These are phyloP conservation scores for Umbellularia californica DNA, from an alignment of 164 flowering plant genomes.

Conservation along the genomic window DNA sequence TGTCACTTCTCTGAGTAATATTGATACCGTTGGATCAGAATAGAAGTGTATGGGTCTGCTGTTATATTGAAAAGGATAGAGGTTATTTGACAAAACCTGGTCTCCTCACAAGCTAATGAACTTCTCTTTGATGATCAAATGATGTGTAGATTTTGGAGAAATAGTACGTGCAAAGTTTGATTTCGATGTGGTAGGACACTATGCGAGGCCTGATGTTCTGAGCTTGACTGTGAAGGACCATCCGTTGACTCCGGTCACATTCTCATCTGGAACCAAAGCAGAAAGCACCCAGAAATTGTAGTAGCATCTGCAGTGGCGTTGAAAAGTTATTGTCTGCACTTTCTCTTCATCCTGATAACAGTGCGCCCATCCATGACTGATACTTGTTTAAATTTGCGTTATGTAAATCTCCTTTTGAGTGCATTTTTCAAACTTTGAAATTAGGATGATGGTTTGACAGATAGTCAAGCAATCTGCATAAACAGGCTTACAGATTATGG, in stretches of 20 bases:
- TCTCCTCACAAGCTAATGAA: background rate
- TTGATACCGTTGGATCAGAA: background rate
- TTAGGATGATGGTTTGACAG: background rate
- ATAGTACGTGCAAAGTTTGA: conserved; percentile 68
- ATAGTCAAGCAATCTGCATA: background rate
- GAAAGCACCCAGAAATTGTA: conserved; percentile 25
- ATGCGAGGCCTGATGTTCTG: conserved; percentile 73
- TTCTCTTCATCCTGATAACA: background rate
- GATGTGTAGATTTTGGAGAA: conserved; percentile 67
- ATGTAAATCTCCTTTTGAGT: background rate
- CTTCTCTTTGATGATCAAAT: conserved; percentile 5
- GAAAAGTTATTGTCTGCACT: background rate
- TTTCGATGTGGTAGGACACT: conserved; percentile 89
- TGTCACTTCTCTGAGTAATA: no score
- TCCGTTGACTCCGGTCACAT: conserved; percentile 54
- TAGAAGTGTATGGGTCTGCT: background rate
- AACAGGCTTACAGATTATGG: background rate
- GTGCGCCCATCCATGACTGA: background rate
- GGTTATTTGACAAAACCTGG: background rate
- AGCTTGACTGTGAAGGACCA: conserved; percentile 62
- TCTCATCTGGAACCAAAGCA: conserved; percentile 41
- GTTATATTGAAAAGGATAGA: no score
- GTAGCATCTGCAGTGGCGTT: background rate
- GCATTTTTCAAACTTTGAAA: background rate
- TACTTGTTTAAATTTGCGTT: background rate